A percentile compares a stretch with the other conserved stretches of the same genome.
Evolutionary conservation across 805 yeast genomes (phyloP).

Genomic region (Blastobotrys chiropterorum): DNA sequence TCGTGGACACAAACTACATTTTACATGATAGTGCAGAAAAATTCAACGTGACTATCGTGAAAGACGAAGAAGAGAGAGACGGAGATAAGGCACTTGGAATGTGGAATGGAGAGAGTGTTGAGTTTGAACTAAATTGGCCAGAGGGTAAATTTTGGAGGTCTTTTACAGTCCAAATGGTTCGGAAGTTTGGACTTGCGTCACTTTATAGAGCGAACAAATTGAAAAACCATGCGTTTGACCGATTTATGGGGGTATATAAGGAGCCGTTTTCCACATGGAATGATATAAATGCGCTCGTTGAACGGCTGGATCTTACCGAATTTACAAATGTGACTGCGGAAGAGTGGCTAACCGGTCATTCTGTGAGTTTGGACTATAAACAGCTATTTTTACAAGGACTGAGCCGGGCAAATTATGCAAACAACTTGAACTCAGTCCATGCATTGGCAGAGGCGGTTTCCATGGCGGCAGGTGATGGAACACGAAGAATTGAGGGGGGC

Average conservation of each 20-base stretch:
- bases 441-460: constrained; percentile 38
- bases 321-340: constrained; percentile 24
- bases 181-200: constrained; percentile 14
- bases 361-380: constrained; percentile 26
- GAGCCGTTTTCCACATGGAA: constrained; percentile 34
- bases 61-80: constrained; percentile 15
- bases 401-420: constrained; percentile 42
- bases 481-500: constrained; percentile 37
- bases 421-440: constrained; percentile 37
- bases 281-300: constrained; percentile 21
- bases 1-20: constrained; percentile 37
- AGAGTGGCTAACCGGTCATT: constrained; percentile 22
- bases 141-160: constrained; percentile 9
- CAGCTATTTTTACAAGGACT: constrained; percentile 35
- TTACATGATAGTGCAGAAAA: constrained; percentile 34
- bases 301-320: constrained; percentile 25
- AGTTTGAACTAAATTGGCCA: constrained; percentile 3
- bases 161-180: constrained; percentile 2
- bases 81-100: constrained; percentile 26
- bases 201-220: constrained; percentile 23
- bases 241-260: constrained; percentile 32
- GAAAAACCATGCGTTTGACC: constrained; percentile 20
- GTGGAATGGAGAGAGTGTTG: constrained; percentile 33
- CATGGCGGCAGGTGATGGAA: constrained; percentile 34
- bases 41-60: constrained; percentile 21